Conservation (phyloP, 306 rosid genomes). For the Calophaca sinica region DNA sequence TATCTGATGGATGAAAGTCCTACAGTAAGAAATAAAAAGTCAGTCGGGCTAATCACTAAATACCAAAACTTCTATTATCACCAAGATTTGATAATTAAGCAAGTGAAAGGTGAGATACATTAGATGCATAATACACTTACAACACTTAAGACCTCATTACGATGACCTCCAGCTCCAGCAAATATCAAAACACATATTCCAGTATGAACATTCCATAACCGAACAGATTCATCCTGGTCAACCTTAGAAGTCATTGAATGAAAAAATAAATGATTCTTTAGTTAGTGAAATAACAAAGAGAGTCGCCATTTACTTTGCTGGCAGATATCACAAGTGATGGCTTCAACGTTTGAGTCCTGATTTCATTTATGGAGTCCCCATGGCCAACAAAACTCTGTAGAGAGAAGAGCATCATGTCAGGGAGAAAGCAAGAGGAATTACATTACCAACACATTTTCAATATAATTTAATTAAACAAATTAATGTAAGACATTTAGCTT, state of each 20-base stretch:
- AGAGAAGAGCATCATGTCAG: slow-evolving; percentile 16
- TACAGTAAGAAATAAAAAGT: slow-evolving; percentile 46
- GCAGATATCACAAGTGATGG: slow-evolving; percentile 90
- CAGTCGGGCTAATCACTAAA: slow-evolving; percentile 18
- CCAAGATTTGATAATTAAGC: slow-evolving; percentile 17
- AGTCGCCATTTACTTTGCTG: slow-evolving; percentile 71
- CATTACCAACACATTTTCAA: slow-evolving; percentile 29
- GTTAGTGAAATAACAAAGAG: slow-evolving; percentile 26
- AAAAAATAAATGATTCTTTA: slow-evolving; percentile 34
- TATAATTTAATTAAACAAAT: not conserved
- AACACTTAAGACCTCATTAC: slow-evolving; percentile 95
- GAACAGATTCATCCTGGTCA: slow-evolving; percentile 93
- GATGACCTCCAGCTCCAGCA: slow-evolving; percentile 98
- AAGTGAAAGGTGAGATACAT: slow-evolving; percentile 8
- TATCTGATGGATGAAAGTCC: slow-evolving; percentile 98
- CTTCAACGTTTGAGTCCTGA: slow-evolving; percentile 85
- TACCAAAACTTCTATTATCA: slow-evolving; percentile 24
- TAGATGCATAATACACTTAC: slow-evolving; percentile 58
- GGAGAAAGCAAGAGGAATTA: slow-evolving; percentile 33
- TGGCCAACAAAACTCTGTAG: slow-evolving; percentile 94
- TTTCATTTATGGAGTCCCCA: slow-evolving; percentile 93
- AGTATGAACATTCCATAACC: slow-evolving; percentile 93
- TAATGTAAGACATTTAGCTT: slow-evolving; percentile 14
- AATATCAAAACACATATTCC: slow-evolving; percentile 93
- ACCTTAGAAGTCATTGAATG: slow-evolving; percentile 45